Conservation (phyloP, 306 rosid genomes). For the Luffa aegyptiaca region DNA sequence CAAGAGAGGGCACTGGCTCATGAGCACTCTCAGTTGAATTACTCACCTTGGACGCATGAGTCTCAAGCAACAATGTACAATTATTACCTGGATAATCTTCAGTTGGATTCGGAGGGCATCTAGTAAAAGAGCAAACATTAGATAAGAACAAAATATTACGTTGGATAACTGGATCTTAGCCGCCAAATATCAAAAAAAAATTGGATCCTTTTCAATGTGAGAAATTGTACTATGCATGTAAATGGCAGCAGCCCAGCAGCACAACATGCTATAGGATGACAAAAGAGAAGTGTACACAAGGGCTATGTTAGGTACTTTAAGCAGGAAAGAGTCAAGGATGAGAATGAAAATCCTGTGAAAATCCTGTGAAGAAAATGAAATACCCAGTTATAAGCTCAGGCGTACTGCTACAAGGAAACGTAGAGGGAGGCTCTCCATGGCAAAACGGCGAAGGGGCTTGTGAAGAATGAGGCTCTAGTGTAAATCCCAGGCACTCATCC, state of each 20-base stretch:
- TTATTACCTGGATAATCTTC: not conserved
- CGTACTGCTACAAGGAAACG: conserved; percentile 19
- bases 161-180: not conserved
- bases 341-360: not conserved
- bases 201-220: not conserved
- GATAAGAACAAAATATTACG: not conserved
- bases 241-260: not conserved
- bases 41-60: not conserved
- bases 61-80: not conserved
- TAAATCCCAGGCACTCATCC: conserved; percentile 63
- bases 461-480: conserved; percentile 62
- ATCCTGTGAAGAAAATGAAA: not conserved
- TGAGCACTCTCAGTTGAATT: not conserved
- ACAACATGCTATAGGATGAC: not conserved
- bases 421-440: conserved; percentile 33
- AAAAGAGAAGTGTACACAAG: not conserved
- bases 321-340: not conserved
- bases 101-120: not conserved
- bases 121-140: not conserved
- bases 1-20: conserved; percentile 20
- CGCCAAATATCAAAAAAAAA: not conserved
- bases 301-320: not conserved
- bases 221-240: not conserved
- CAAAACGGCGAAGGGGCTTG: conserved; percentile 25
- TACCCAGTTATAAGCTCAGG: conserved; percentile 43